These are phyloP conservation scores for Yamadazyma paraphyllophila DNA, from an alignment of 805 yeast genomes.

Conservation along the genomic window DNA sequence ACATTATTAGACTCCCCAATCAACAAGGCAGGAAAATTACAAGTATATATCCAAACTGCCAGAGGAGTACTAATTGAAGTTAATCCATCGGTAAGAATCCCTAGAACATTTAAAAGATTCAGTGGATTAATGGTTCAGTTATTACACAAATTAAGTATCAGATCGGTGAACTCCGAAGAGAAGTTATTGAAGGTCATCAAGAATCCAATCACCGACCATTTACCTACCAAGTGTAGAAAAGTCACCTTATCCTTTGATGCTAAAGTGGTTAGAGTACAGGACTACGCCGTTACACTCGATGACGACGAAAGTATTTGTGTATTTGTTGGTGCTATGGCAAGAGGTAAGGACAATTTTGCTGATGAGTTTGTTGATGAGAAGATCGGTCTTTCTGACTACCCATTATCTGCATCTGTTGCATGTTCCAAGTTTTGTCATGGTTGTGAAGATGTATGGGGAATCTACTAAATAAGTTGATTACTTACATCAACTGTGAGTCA, in stretches of 20 bases:
- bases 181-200: constrained; percentile 90
- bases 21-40: constrained; percentile 94
- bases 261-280: constrained; percentile 81
- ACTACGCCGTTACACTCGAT: constrained; percentile 75
- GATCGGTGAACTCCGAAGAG: constrained; percentile 94
- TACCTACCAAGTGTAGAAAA: constrained; percentile 94
- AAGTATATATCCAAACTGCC: constrained; percentile 94
- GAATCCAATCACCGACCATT: constrained; percentile 94
- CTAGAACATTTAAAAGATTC: constrained; percentile 96
- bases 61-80: constrained; percentile 93
- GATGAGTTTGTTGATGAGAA: constrained; percentile 97
- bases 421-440: constrained; percentile 98
- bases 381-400: constrained; percentile 92
- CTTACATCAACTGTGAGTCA: neutral
- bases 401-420: constrained; percentile 95
- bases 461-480: constrained; percentile 32
- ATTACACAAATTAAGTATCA: constrained; percentile 85
- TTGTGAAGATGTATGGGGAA: constrained; percentile 97
- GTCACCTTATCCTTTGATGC: constrained; percentile 92
- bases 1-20: constrained; percentile 96
- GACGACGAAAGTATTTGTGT: constrained; percentile 94
- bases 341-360: constrained; percentile 96
- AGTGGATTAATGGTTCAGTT: constrained; percentile 98
- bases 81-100: constrained; percentile 94
- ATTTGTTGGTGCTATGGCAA: constrained; percentile 98